A percentile compares a stretch with the other conserved stretches of the same genome.
phyloP scores from a whole-genome alignment of 1,139 yeast genomes.

The Lodderomyces parapsilosis region DNA sequence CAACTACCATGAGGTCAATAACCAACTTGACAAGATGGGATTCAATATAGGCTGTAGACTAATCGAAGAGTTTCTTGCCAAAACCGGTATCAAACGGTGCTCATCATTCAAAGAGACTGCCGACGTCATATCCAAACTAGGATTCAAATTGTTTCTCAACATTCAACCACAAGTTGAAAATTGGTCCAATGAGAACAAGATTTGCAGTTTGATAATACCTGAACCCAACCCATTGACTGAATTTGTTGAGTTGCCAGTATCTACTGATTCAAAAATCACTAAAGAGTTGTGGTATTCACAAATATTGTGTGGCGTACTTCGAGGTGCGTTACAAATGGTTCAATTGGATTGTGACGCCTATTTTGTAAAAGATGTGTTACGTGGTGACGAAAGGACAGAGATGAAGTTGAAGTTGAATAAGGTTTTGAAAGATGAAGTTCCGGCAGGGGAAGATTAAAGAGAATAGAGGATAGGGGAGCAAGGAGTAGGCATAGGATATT shows the following conservation, averaged over 20 bases:
- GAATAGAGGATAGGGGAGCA: neutral
- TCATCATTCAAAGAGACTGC: constrained; percentile 80
- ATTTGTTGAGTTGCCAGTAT: constrained; percentile 85
- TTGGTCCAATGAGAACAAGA: constrained; percentile 76
- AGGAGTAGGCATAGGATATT: too few relatives aligned
- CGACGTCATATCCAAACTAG: constrained; percentile 80
- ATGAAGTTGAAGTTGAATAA: constrained; percentile 68
- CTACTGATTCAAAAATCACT: constrained; percentile 58
- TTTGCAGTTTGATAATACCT: constrained; percentile 68
- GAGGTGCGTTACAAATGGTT: constrained; percentile 95
- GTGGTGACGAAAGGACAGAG: constrained; percentile 85
- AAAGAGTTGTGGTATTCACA: constrained; percentile 91
- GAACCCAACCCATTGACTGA: constrained; percentile 88
- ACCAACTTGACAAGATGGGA: constrained; percentile 89
- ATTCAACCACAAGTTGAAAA: constrained; percentile 73
- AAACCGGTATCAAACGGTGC: constrained; percentile 83
- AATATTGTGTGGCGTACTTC: constrained; percentile 81
- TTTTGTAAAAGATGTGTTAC: constrained; percentile 75
- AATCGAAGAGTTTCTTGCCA: constrained; percentile 90
- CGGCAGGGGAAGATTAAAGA: constrained; percentile 81
- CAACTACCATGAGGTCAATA: constrained; percentile 77
- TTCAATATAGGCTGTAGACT: constrained; percentile 88
- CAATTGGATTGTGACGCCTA: constrained; percentile 86
- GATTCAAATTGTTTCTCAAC: constrained; percentile 86
- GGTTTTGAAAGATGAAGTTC: constrained; percentile 88